Percentiles rank a stretch among this genome's conserved stretches.
Evolutionary conservation across 192 early-diverging fungal species (phyloP).

Genomic region (Geosiphon pyriformis): DNA sequence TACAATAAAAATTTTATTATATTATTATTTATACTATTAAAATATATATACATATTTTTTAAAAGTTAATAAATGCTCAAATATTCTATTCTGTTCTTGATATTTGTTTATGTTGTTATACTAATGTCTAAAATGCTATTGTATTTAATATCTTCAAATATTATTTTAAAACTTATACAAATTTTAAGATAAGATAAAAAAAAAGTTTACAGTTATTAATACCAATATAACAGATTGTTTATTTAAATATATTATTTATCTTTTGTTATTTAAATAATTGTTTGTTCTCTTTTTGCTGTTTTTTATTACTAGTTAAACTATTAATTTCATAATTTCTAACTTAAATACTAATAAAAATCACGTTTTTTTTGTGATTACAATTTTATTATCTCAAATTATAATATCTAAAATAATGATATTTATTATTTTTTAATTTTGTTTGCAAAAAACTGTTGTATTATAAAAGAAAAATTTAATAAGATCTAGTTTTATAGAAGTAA

Average conservation of each 20-base stretch:
- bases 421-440: neutral
- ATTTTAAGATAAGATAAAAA: neutral
- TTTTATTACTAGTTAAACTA: neutral
- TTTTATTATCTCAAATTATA: neutral
- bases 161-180: neutral
- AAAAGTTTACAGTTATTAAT: neutral
- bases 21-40: neutral
- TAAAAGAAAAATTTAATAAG: constrained; percentile 1
- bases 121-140: neutral
- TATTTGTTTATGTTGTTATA: neutral
- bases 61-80: neutral
- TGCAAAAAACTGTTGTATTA: neutral
- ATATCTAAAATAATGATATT: neutral
- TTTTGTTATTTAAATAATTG: neutral
- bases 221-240: neutral
- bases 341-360: neutral
- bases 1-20: neutral
- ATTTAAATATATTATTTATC: neutral
- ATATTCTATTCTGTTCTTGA: neutral
- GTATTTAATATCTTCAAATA: neutral
- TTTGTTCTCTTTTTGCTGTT: neutral
- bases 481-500: neutral
- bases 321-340: neutral
- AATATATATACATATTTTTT: neutral
- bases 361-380: neutral